Evolutionary conservation across 768 basidiomycete species (phyloP).

Genomic region (Neoboletus brunneissimus): DNA sequence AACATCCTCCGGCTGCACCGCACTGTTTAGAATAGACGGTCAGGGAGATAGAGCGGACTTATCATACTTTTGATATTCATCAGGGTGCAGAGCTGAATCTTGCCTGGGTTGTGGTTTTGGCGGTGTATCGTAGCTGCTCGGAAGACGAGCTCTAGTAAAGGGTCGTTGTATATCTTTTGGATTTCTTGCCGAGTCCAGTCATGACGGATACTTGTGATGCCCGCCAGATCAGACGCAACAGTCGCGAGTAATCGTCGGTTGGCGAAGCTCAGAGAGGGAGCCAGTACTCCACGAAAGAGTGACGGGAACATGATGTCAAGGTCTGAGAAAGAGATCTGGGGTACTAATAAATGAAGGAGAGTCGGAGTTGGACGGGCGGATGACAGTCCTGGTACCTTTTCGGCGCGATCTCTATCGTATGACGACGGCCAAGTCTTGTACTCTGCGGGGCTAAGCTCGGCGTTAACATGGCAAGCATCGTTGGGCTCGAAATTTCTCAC

Average conservation of each 20-base stretch:
- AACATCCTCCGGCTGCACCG: constrained; percentile 81
- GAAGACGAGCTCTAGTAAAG: constrained; percentile 87
- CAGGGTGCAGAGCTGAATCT: constrained; percentile 93
- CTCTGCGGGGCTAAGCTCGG: not conserved
- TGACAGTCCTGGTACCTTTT: not conserved
- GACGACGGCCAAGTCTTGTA: not conserved
- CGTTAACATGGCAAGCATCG: not conserved
- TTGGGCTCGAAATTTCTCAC: not conserved
- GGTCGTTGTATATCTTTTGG: constrained; percentile 78
- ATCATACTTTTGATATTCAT: constrained; percentile 98
- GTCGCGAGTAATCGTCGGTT: constrained; percentile 59
- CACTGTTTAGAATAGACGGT: constrained; percentile 3
- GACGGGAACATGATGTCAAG: constrained; percentile 12
- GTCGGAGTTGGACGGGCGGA: constrained; percentile 3
- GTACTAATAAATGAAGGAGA: not conserved
- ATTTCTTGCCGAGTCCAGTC: constrained; percentile 82
- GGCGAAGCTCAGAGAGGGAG: constrained; percentile 10
- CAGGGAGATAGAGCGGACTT: constrained; percentile 25
- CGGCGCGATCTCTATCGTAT: not conserved
- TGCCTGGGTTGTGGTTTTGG: constrained; percentile 79
- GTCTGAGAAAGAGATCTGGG: not conserved
- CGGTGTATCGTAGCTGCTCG: constrained; percentile 83
- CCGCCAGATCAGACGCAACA: constrained; percentile 30
- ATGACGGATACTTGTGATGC: constrained; percentile 39
- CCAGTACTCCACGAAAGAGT: constrained; percentile 5